Percentiles rank a stretch among this genome's conserved stretches.
These are phyloP conservation scores for Trichosporon asahii DNA, from an alignment of 1,284 basidiomycete genomes.

Conservation along the genomic window DNA sequence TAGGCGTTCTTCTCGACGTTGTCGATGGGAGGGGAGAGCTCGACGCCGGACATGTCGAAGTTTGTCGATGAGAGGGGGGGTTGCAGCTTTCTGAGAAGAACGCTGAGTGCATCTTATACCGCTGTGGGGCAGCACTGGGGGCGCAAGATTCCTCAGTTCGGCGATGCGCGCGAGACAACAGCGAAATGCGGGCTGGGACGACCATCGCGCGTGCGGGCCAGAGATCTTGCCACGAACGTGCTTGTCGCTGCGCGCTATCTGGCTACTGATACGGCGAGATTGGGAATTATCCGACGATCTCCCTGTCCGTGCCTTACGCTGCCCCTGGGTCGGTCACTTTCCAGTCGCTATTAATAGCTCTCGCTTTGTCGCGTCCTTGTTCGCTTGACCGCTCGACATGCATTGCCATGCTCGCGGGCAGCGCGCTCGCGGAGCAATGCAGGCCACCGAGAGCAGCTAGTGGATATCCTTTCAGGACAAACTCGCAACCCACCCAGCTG, in stretches of 20 bases:
- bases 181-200: background rate
- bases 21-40: background rate
- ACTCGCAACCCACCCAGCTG: background rate
- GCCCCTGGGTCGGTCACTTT: background rate
- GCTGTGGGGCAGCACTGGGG: background rate
- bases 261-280: background rate
- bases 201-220: background rate
- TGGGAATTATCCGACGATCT: background rate
- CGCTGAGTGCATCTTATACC: background rate
- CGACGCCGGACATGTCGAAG: background rate
- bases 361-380: background rate
- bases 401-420: background rate
- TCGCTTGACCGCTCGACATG: background rate
- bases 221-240: constrained; percentile 7
- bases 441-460: background rate
- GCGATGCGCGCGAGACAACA: constrained; percentile 1
- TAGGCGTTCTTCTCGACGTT: constrained; percentile 18
- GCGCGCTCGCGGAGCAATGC: background rate
- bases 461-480: background rate
- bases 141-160: background rate
- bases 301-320: background rate
- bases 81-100: background rate
- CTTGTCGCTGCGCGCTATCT: background rate
- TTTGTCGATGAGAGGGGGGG: background rate
- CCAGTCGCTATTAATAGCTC: background rate